A percentile compares a stretch with the other conserved stretches of the same genome.
Evolutionary conservation across 176 grass and related monocot genomes (phyloP).

Genomic region (Echinochloa phyllopogon): DNA sequence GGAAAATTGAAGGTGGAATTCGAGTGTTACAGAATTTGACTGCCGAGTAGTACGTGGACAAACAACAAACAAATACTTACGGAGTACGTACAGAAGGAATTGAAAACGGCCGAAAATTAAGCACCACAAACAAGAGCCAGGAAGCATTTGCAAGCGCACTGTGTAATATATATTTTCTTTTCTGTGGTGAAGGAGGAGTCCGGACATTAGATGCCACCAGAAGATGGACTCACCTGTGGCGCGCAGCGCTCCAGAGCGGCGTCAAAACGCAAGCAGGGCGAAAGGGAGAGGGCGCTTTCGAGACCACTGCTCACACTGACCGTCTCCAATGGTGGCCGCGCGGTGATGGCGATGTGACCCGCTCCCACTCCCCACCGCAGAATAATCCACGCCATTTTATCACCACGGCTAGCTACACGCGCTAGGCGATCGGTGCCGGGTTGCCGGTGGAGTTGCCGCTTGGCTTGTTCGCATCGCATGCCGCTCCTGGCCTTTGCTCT

Average conservation of each 20-base stretch:
- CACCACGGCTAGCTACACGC: background rate
- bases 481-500: background rate
- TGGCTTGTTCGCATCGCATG: background rate
- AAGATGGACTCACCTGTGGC: constrained; percentile 33
- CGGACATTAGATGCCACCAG: constrained; percentile 26
- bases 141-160: background rate
- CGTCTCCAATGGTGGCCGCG: background rate
- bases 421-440: background rate
- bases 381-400: constrained; percentile 32
- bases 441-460: background rate
- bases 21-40: background rate
- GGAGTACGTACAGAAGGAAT: too few relatives aligned
- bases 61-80: background rate
- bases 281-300: background rate
- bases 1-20: background rate
- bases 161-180: background rate
- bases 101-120: background rate
- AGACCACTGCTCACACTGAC: background rate
- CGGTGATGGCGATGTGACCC: constrained; percentile 13
- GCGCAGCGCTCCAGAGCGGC: background rate
- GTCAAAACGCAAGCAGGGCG: background rate
- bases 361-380: constrained; percentile 24
- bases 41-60: background rate
- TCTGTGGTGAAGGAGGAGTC: constrained; percentile 31
- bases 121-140: background rate